Conservation (phyloP, 441 rosid genomes). For the Omphalea diandra region DNA sequence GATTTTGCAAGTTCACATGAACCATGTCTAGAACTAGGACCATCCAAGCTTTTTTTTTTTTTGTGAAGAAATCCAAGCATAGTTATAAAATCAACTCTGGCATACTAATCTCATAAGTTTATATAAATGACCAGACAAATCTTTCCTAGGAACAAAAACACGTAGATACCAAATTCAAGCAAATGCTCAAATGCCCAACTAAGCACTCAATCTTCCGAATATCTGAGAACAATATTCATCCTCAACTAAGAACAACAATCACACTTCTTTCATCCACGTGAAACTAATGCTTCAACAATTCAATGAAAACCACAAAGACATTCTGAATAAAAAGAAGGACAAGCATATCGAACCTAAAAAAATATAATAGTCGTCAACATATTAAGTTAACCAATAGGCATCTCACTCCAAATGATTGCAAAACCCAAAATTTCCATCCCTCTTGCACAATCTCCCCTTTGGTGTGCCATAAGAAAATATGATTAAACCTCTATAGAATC, state of each 20-base stretch:
- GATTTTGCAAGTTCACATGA: not conserved
- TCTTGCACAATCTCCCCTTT: not conserved
- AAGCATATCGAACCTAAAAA: not conserved
- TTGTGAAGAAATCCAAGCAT: constrained; percentile 3
- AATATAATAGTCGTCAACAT: not conserved
- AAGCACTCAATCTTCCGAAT: not conserved
- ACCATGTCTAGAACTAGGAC: not conserved
- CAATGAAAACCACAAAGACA: not conserved
- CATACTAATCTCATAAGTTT: not conserved
- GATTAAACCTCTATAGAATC: not conserved
- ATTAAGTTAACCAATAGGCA: not conserved
- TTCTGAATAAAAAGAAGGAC: not conserved
- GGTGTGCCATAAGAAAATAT: not conserved
- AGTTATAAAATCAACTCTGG: not conserved
- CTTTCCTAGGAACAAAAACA: not conserved
- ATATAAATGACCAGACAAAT: not conserved
- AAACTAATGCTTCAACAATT: not conserved
- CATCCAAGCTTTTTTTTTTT: no score
- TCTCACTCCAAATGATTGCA: not conserved
- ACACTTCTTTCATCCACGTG: not conserved
- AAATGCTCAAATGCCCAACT: not conserved
- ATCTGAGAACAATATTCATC: not conserved
- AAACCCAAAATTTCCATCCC: not conserved
- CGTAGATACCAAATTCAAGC: not conserved
- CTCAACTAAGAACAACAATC: not conserved